Percentiles rank a stretch among this genome's conserved stretches.
Conservation (phyloP, 2,329 filamentous ascomycete genomes). For the Nemania bipapillata region DNA sequence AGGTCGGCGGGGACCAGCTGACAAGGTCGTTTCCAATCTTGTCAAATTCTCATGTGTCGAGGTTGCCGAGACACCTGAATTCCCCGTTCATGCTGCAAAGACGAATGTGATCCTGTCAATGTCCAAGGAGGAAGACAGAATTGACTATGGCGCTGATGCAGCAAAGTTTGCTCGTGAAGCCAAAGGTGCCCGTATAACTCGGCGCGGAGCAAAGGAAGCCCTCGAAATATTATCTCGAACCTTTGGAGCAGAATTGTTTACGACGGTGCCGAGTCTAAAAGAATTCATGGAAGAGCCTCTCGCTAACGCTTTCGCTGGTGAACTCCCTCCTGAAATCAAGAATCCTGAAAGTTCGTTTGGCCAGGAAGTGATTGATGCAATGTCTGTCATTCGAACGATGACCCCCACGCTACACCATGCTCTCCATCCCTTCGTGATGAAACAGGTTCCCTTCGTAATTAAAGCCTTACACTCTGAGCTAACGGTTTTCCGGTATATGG, state of each 20-base stretch:
- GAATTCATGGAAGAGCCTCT: conserved; percentile 85
- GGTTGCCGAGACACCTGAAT: conserved; percentile 96
- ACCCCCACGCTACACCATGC: conserved; percentile 85
- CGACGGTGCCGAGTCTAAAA: conserved; percentile 84
- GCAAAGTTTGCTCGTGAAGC: conserved; percentile 90
- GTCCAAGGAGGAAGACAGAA: conserved; percentile 95
- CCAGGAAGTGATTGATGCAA: conserved; percentile 91
- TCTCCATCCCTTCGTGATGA: conserved; percentile 82
- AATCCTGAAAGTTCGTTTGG: conserved; percentile 80
- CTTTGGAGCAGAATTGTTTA: conserved; percentile 81
- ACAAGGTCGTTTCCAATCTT: conserved; percentile 94
- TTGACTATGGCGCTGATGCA: conserved; percentile 85
- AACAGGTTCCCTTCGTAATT: conserved; percentile 84
- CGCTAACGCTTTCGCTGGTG: conserved; percentile 74
- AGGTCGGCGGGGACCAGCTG: conserved; percentile 84
- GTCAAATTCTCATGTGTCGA: conserved; percentile 98
- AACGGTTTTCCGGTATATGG: conserved; percentile 94
- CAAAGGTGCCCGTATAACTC: conserved; percentile 86
- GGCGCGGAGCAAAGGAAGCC: conserved; percentile 92
- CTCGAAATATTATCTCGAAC: conserved; percentile 84
- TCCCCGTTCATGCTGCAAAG: conserved; percentile 81
- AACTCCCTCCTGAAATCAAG: conserved; percentile 76
- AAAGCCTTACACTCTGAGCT: conserved; percentile 87
- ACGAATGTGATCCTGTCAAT: conserved; percentile 87
- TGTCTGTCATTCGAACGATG: conserved; percentile 91